Base-by-base conservation (phyloP, 495 filamentous ascomycete genomes). In the Halenospora varia region DNA sequence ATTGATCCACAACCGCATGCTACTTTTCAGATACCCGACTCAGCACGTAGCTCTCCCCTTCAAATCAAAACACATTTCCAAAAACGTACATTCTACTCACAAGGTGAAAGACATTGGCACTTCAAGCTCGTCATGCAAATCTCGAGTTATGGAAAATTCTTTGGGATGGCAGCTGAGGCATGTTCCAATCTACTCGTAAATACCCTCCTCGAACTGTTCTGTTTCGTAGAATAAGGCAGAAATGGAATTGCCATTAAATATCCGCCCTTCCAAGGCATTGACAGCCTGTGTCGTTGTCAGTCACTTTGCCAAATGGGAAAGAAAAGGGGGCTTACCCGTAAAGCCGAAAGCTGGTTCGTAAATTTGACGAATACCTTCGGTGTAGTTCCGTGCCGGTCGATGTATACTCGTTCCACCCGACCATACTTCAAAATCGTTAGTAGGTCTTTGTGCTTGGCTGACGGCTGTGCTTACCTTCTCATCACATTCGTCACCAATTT, bases 401-500 rank as follows among this genome's bases (percentile, higher is more conserved):
- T 86, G 62, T 83, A 86, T 17, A 98, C 80, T 61, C 91, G 73
- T 73, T 96, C 91, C 1, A 98, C 90, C 20, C 80, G 77, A 10
- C 94, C 94, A 69, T 96, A 98, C 80, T 87, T 40, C 13, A 41
- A 3, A 46, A 54, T 61, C 24, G 54, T 53, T 57, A 41, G 58
- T 59, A 19, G 23, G 18, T 19, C 35, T n/a, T 9, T 19, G 6
- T 2, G 11, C 19, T 47, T 49, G 20, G 25, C 41, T 25, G 35
- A 40, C n/a, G 47, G n/a, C n/a, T n/a, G 10, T 10, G 62, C 73
- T 50, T 62, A 85, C 81, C 81, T 92, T 89, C 48, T 88, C 81
- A 41, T 82, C 82, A 70, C 93, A 97, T 70, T 94, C 90, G 56
- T 96, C 89, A 18, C 94, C 94, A 68, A 98, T 96, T 72, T 97